Evolutionary conservation across 306 rosid species (phyloP), one percentile per base, ranked within the genome.

Genomic region (Fragaria vesca): DNA sequence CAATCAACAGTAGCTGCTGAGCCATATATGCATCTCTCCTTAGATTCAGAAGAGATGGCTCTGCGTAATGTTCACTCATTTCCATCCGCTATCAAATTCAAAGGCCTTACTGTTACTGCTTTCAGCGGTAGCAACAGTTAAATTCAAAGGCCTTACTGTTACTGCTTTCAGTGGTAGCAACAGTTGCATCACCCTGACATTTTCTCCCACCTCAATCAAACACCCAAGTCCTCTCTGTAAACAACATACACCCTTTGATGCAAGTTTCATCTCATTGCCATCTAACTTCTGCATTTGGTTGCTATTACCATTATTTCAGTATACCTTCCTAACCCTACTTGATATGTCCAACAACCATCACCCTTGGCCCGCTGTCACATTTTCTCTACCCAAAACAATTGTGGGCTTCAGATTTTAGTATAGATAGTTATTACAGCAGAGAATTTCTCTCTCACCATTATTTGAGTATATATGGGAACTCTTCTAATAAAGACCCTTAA

Each of bases 261-360:
- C 54, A 65, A 21, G 42, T 16, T 65, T 65, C 45, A 34, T 63
- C 20, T 32, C 28, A 68, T n/a, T 68, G 72, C 51, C 72, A 43
- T 45, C 8, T 71, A 28, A 30, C 36, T 46, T 30, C 48, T 36
- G 43, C 45, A 42, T 42, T 42, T 42, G 10, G 45, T 42, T 42
- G 45, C 45, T 7, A 4, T 38, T 5, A 38, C 42, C 42, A 38
- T 38, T 38, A 66, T 66, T 38, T 38, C 48, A 28, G 42, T 0
- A n/a, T 42, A 9, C 9, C 48, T 20, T 40, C 8, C 11, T 7
- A 34, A 17, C 47, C 70, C 36, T 24, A 60, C 34, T 26, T 11
- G 36, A 38, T 13, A 15, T 60, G 17, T 60, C 12, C 34, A 12
- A 16, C 69, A 9, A 66, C 47, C 6, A 66, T 7, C 47, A 66